Base-by-base conservation (phyloP, 2,329 filamentous ascomycete genomes). In the Thermothelomyces thermophilus region DNA sequence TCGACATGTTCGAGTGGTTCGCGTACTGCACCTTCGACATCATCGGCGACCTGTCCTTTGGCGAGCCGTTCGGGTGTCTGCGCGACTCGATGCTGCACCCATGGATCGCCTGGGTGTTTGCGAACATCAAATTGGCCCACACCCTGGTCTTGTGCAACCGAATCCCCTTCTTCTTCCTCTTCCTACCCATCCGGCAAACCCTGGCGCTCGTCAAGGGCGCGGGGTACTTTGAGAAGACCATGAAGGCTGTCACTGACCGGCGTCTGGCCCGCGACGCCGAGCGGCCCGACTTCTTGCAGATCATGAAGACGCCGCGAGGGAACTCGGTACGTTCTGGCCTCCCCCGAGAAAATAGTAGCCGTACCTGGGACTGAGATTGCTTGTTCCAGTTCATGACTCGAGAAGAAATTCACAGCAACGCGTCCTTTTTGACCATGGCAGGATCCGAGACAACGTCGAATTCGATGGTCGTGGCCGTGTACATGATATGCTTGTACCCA, bases 401-500 rank as follows among this genome's bases (percentile, higher is more conserved):
- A 31, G 16, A 30, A 48, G 45, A 41, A 35, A 19, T 20, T 48
- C 19, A 34, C 36, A 11, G 35, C 16, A 57, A 55, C 34, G 53
- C 48, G 5, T 14, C 16, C 2, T 14, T 58, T 1, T 43, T 60
- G 17, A 51, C 54, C 9, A n/a, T 57, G 11, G 57, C 54, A 1
- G 59, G 59, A 5, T 57, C 55, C 9, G 60, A 62, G 33, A 62
- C 60, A 3, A 54, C 58, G 5, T 58, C 60, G 1, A 60, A 58
- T 1, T 20, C 57, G 10, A 45, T 62, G 7, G 49, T 48, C 2
- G 58, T 54, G 1, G 42, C 62, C 20, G 59, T 56, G 0, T 66
- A 63, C 37, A 58, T 66, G 54, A 48, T 68, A 11, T 56, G 61
- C 5, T 57, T 53, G n/a, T 63, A 67, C n/a, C 66, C 64, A 0